Base-by-base conservation (phyloP, 2,329 filamentous ascomycete genomes). In the Hymenoscyphus albidus region DNA sequence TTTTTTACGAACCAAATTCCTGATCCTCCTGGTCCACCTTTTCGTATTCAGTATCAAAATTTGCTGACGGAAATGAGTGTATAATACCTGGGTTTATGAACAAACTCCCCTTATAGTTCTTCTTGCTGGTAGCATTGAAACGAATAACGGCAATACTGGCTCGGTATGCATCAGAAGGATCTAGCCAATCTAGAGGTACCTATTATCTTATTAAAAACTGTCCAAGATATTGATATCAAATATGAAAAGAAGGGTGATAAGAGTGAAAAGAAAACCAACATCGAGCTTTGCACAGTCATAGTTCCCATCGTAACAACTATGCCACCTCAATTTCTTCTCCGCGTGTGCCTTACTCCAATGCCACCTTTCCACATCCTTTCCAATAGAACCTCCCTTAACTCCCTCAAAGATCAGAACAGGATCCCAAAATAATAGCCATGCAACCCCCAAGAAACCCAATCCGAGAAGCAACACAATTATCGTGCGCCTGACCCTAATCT, bases 21-120 rank as follows among this genome's bases (percentile, higher is more conserved):
- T 3, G 80, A 82, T 2, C 80, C 82, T 5, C 82, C 82, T 12
- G 82, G 82, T 0, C 82, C 80, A 12, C 68, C 67, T 68, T 12
- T 55, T 31, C 4, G 18, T 12, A 12, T 18, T 57, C 18, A 59
- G 18, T 39, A 18, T 13, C n/a, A 27, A 2, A 10, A 12, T 32
- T 7, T 14, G 39, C 2, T 32, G 44, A 5, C 35, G n/a, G 40
- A 22, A 27, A 22, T 13, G 31, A 54, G 7, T 3, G 13, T 13
- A 31, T 22, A 35, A 42, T 66, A 68, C 66, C 68, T 18, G 69
- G 69, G 59, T 69, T 70, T 13, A 66, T 66, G 32, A 70, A 69
- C 5, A 70, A 40, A n/a, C 64, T 39, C 1, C 69, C 69, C 55
- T 66, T 69, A 48, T 71, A 71, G 16, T 62, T 39, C 40, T 70